A percentile compares a stretch with the other conserved stretches of the same genome.
Evolutionary conservation across 176 grass and related monocot genomes (phyloP).

Genomic region (Lolium rigidum): DNA sequence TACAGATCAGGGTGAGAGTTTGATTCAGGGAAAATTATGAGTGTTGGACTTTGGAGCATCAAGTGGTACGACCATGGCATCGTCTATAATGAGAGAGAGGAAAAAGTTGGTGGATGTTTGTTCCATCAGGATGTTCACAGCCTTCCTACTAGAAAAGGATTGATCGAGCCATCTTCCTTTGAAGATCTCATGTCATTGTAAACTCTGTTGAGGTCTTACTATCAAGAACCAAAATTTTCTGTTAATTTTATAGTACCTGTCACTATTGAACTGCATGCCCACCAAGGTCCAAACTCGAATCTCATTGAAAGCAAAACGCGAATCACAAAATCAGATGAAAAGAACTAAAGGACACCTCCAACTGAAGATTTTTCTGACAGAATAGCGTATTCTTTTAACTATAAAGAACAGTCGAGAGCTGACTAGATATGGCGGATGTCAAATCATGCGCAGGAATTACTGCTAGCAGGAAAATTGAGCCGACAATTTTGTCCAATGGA

Average conservation of each 20-base stretch:
- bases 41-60: neutral
- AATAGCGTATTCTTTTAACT: neutral
- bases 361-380: constrained; percentile 4
- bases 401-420: neutral
- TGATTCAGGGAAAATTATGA: neutral
- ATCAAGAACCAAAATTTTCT: constrained; percentile 10
- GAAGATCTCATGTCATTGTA: constrained; percentile 28
- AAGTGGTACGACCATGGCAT: neutral
- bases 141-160: constrained; percentile 16
- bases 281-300: constrained; percentile 24
- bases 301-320: neutral
- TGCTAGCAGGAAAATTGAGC: neutral
- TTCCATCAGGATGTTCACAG: constrained; percentile 17
- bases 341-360: constrained; percentile 2
- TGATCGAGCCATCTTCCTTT: neutral
- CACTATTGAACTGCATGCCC: constrained; percentile 23
- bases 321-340: constrained; percentile 16
- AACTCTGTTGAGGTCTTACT: constrained; percentile 34
- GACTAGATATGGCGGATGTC: neutral
- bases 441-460: neutral
- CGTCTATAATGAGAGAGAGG: neutral
- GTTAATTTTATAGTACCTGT: constrained; percentile 34
- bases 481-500: neutral
- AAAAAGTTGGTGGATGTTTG: neutral
- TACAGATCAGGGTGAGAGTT: neutral